A percentile compares a stretch with the other conserved stretches of the same genome.
Evolutionary conservation across 176 grass and related monocot species (phyloP).

Genomic region (Zoysia japonica): DNA sequence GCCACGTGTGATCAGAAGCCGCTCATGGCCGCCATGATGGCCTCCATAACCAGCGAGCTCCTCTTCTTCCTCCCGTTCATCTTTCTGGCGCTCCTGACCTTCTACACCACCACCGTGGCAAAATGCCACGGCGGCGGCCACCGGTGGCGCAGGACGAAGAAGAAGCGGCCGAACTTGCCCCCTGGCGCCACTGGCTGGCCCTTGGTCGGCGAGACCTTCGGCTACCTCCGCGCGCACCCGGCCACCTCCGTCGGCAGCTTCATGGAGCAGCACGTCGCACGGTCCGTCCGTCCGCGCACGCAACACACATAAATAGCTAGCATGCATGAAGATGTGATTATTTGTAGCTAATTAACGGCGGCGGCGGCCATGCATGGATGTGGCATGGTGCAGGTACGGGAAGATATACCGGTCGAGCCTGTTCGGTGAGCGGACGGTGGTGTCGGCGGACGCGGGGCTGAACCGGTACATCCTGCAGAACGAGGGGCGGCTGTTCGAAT

Average conservation of each 20-base stretch:
- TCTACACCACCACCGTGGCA: conserved; percentile 53
- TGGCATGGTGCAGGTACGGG: conserved; percentile 65
- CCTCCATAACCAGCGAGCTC: conserved; percentile 59
- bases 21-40: conserved; percentile 57
- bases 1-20: not conserved
- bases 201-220: conserved; percentile 80
- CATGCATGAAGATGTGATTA: not conserved
- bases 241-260: conserved; percentile 75
- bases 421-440: conserved; percentile 83
- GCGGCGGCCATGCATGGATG: not conserved
- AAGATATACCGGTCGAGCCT: conserved; percentile 83
- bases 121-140: conserved; percentile 44
- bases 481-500: conserved; percentile 83
- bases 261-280: conserved; percentile 78
- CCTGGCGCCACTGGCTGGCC: conserved; percentile 66
- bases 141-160: conserved; percentile 36
- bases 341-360: not conserved
- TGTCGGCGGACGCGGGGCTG: conserved; percentile 81
- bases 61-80: conserved; percentile 68
- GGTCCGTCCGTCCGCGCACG: conserved; percentile 35
- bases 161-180: conserved; percentile 67
- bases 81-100: conserved; percentile 68
- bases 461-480: conserved; percentile 96
- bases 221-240: conserved; percentile 77
- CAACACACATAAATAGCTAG: not conserved